Conservation (phyloP, 257 asterid genomes). For the Apocynum venetum region DNA sequence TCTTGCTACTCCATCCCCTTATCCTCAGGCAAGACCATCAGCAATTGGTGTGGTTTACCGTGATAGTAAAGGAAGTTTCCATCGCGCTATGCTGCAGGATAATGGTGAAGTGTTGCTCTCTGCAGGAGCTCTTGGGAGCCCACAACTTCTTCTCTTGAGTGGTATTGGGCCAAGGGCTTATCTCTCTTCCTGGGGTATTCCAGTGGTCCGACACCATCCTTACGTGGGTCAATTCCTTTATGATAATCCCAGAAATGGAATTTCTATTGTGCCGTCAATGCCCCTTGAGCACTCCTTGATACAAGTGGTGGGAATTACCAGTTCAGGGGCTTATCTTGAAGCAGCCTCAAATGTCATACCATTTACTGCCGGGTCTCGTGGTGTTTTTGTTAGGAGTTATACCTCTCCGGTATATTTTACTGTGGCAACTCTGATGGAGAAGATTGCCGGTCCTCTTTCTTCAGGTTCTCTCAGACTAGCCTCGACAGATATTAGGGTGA, state of each 20-base stretch:
- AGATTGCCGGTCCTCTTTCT: slow-evolving; percentile 70
- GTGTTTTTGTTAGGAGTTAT: slow-evolving; percentile 43
- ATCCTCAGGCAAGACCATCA: slow-evolving; percentile 20
- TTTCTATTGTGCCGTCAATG: slow-evolving; percentile 68
- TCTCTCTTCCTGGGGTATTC: slow-evolving; percentile 86
- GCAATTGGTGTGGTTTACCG: slow-evolving; percentile 73
- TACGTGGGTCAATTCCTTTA: slow-evolving; percentile 72
- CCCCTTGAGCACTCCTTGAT: slow-evolving; percentile 78
- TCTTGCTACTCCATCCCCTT: slow-evolving; percentile 28
- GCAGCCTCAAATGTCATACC: slow-evolving; percentile 87
- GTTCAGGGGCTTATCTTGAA: slow-evolving; percentile 65
- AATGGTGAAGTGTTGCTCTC: slow-evolving; percentile 68
- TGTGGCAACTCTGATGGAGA: slow-evolving; percentile 89
- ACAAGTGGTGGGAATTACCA: slow-evolving; percentile 79
- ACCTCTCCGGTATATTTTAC: slow-evolving; percentile 49
- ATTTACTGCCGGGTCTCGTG: slow-evolving; percentile 53
- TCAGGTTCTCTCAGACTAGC: slow-evolving; percentile 68
- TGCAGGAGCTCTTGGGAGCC: slow-evolving; percentile 93
- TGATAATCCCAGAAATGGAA: slow-evolving; percentile 92
- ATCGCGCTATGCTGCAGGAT: slow-evolving; percentile 65
- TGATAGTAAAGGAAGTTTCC: slow-evolving; percentile 48
- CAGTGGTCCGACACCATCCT: slow-evolving; percentile 62
- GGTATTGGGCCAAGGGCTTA: slow-evolving; percentile 83
- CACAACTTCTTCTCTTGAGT: slow-evolving; percentile 77
- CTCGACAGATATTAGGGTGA: slow-evolving; percentile 63